Evolutionary conservation across 1,284 basidiomycete species (phyloP), one percentile per base, ranked within the genome.

Genomic region (Laetiporus sulphureus): DNA sequence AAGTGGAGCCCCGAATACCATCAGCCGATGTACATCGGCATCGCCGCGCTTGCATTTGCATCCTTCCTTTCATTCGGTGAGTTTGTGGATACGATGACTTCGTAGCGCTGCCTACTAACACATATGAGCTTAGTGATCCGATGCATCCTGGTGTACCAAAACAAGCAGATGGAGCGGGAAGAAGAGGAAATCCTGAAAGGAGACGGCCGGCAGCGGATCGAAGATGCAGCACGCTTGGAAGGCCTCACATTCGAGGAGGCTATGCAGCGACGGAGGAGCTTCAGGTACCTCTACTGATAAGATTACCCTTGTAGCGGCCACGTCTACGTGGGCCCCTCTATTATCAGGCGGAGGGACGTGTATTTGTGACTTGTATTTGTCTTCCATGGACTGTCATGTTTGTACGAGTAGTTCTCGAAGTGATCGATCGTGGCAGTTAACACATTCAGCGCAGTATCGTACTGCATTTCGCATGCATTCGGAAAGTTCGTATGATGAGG

Each of bases 261-360:
- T 3, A 38, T 66, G 32, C 56, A 55, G 37, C 58, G 63, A 39
- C 64, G 56, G 49, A 56, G 56, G 42, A 67, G 65, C 0, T 69
- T 71, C 61, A 57, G 68, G 38, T 71, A 71, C 44, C 53, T 72
- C 22, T 59, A 62, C 40, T 66, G 42, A 61, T 20, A 16, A n/a
- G n/a, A n/a, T n/a, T n/a, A n/a, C n/a, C n/a, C n/a, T n/a, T n/a
- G n/a, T n/a, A n/a, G n/a, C n/a, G n/a, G n/a, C n/a, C n/a, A n/a
- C n/a, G n/a, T n/a, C n/a, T n/a, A n/a, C n/a, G n/a, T n/a, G n/a
- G n/a, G n/a, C n/a, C n/a, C n/a, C n/a, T n/a, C n/a, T n/a, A n/a
- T n/a, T n/a, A n/a, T n/a, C n/a, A n/a, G n/a, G n/a, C n/a, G n/a
- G n/a, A n/a, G n/a, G n/a, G n/a, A n/a, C n/a, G n/a, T n/a, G n/a